Evolutionary conservation across 2,329 filamentous ascomycete species (phyloP), one percentile per base, ranked within the genome.

Genomic region (Hymenoscyphus fraxineus): DNA sequence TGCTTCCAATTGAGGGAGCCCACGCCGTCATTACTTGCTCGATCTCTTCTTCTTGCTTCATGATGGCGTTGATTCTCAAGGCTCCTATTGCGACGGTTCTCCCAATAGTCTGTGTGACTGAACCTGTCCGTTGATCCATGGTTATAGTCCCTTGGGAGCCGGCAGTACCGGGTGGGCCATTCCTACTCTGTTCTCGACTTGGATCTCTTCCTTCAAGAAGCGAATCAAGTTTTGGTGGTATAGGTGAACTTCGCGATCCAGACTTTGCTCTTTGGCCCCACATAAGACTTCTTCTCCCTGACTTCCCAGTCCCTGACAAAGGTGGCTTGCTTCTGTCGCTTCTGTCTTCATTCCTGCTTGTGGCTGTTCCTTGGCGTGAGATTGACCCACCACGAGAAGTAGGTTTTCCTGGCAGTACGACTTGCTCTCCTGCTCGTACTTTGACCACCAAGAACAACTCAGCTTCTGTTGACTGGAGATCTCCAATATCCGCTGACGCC

Each of bases 391-490:
- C 59, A 31, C 73, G 70, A 41, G 73, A 74, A 12, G 60, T 62
- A 2, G 73, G 73, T 44, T 72, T 73, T 9, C 68, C 67, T 54
- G 65, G 62, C 19, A 61, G 13, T 16, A 65, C 61, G 5, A 75
- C 67, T 57, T 74, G 71, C 41, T 73, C 69, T 6, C 70, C 70
- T n/a, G 70, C 71, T 57, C 70, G 71, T 7, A 97, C 85, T 71
- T 91, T 92, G 68, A 95, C 89, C 3, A 97, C 88, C 1, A 99
- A 82, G 74, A 91, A 97, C 22, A 98, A 78, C 60, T 92, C 89
- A 3, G 86, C 85, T 58, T 90, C 89, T 9, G 85, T 83, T 2
- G 88, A 82, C 0, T 83, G 79, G 0, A 80, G 76, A 59, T 88
- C 86, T 31, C 86, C 86, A 65, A 88, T 83, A 64, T 76, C 75